These are phyloP conservation scores for Pestalotiopsis sp. DNA, from an alignment of 2,329 filamentous ascomycete species.

Conservation along the genomic window DNA sequence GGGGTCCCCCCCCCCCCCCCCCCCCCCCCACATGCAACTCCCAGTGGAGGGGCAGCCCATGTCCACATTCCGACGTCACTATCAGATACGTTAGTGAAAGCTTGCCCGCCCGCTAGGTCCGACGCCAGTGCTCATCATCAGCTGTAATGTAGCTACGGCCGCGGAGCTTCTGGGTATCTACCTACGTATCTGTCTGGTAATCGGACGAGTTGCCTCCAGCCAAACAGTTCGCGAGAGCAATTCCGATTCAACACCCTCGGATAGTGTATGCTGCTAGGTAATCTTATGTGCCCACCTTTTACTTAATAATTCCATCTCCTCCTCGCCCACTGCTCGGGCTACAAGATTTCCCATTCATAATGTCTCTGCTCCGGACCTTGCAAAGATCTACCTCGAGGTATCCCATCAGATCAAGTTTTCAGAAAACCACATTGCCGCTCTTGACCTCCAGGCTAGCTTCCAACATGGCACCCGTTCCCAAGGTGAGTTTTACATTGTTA, in stretches of 20 bases:
- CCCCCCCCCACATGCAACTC: no score
- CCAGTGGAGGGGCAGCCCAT: neutral
- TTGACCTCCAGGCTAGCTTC: conserved; percentile 30
- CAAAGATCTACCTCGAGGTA: conserved; percentile 27
- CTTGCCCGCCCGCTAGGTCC: neutral
- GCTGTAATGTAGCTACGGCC: neutral
- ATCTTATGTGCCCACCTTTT: conserved; percentile 4
- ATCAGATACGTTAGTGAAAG: neutral
- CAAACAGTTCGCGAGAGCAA: neutral
- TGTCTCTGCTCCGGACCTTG: conserved; percentile 29
- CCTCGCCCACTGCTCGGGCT: neutral
- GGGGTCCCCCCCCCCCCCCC: no score
- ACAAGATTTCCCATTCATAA: conserved; percentile 17
- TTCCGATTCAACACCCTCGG: neutral
- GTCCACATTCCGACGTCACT: neutral
- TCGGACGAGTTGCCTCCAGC: neutral
- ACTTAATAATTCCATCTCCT: conserved; percentile 5
- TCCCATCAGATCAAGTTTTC: conserved; percentile 28
- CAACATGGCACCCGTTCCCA: conserved; percentile 26
- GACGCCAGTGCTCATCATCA: neutral
- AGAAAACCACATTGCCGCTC: conserved; percentile 30
- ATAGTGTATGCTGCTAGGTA: neutral
- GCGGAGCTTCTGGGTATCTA: neutral
- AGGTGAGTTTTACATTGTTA: conserved; percentile 12
- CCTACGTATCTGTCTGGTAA: no score